These are phyloP conservation scores for Cladophialophora carrionii DNA, from an alignment of 2,329 filamentous ascomycete genomes.

Conservation along the genomic window DNA sequence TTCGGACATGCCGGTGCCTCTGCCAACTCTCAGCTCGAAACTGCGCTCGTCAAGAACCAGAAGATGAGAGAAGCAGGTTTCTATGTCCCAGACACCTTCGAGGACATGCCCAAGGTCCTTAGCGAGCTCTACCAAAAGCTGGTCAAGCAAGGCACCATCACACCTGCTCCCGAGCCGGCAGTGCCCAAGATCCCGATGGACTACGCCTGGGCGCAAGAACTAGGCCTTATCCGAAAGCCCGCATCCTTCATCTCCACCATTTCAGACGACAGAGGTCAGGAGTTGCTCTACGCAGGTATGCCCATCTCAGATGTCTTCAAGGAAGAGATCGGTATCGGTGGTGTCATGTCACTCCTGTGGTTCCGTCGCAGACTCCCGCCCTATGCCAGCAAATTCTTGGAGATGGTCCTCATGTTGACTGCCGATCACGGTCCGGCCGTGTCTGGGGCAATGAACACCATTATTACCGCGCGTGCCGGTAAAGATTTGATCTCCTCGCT, in stretches of 20 bases:
- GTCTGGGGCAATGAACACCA: conserved; percentile 99
- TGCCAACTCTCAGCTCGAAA: conserved; percentile 99
- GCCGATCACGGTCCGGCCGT: conserved; percentile 98
- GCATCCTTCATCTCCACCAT: conserved; percentile 99
- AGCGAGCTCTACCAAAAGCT: conserved; percentile 84
- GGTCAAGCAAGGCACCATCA: conserved; percentile 80
- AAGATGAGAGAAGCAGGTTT: conserved; percentile 93
- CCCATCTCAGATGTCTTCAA: conserved; percentile 99
- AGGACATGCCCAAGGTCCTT: conserved; percentile 82
- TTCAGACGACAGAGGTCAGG: conserved; percentile 98
- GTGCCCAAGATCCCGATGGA: conserved; percentile 99
- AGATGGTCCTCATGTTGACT: conserved; percentile 99
- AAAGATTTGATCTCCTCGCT: conserved; percentile 97
- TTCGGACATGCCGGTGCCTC: conserved; percentile 99
- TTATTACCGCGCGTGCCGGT: conserved; percentile 98
- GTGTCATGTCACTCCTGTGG: conserved; percentile 99
- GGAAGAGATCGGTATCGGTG: conserved; percentile 98
- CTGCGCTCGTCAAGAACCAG: conserved; percentile 94
- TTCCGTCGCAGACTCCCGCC: conserved; percentile 96
- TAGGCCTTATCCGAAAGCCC: conserved; percentile 98
- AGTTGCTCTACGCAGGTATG: conserved; percentile 98
- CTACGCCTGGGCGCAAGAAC: conserved; percentile 99
- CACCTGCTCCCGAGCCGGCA: conserved; percentile 82
- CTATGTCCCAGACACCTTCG: conserved; percentile 92
- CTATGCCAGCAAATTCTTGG: conserved; percentile 97